These are phyloP conservation scores for Debaryomycetaceae sp. DNA, from an alignment of 1,139 yeast genomes.

Conservation along the genomic window DNA sequence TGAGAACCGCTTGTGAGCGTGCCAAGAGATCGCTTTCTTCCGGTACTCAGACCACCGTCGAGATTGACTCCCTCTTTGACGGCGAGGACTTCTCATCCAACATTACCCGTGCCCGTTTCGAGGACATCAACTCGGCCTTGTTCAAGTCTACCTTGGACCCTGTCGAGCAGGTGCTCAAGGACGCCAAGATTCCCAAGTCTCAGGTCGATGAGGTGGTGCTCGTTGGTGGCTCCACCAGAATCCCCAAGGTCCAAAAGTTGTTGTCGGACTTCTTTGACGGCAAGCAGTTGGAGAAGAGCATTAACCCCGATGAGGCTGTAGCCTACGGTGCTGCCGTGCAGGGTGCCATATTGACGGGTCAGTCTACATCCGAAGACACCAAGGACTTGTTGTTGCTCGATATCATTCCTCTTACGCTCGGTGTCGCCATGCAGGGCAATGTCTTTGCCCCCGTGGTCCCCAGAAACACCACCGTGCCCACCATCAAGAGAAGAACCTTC, in stretches of 20 bases:
- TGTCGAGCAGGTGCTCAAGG: constrained; percentile 96
- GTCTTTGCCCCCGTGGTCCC: constrained; percentile 98
- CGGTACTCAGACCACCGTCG: constrained; percentile 92
- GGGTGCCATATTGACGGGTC: constrained; percentile 98
- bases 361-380: constrained; percentile 94
- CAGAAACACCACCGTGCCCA: constrained; percentile 99
- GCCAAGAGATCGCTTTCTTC: constrained; percentile 98
- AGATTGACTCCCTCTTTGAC: constrained; percentile 91
- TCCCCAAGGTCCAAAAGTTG: constrained; percentile 97
- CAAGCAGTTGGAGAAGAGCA: constrained; percentile 90
- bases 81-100: constrained; percentile 96
- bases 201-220: constrained; percentile 91
- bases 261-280: constrained; percentile 98
- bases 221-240: constrained; percentile 99
- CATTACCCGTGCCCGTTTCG: constrained; percentile 98
- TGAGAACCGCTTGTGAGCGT: constrained; percentile 98
- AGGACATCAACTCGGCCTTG: constrained; percentile 90
- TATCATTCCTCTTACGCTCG: constrained; percentile 97
- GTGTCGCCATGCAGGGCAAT: constrained; percentile 99
- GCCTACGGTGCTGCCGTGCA: constrained; percentile 99
- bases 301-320: constrained; percentile 99
- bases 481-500: constrained; percentile 99
- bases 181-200: constrained; percentile 84
- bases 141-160: constrained; percentile 96
- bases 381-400: constrained; percentile 95